phyloP scores from a whole-genome alignment of 202 grass and related monocot genomes.

The Cymbopogon flexuosus region DNA sequence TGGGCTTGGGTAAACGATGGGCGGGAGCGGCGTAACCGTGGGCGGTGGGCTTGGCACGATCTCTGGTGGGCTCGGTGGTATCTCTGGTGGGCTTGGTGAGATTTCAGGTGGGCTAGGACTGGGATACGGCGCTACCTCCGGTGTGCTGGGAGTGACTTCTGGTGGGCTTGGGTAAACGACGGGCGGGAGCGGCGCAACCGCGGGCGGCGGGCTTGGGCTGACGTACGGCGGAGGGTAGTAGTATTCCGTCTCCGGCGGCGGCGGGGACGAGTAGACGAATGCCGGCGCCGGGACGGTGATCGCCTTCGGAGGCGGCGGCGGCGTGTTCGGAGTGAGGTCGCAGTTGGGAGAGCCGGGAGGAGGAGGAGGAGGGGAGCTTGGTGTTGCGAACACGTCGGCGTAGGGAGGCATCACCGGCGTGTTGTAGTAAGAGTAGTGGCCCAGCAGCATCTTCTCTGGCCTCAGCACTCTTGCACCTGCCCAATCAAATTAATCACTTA shows the following conservation, averaged over 20 bases:
- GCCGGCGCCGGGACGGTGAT: constrained; percentile 4
- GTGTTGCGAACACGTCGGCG: constrained; percentile 25
- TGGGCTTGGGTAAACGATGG: constrained; percentile 21
- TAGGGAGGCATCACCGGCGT: constrained; percentile 48
- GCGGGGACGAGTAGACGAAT: constrained; percentile 26
- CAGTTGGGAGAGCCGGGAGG: constrained; percentile 34
- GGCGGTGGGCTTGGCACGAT: neutral
- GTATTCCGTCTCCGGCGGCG: neutral
- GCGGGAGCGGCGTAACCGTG: neutral
- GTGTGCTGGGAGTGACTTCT: constrained; percentile 15
- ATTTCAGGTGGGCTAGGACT: constrained; percentile 25
- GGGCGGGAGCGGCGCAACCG: neutral
- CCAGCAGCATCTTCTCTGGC: constrained; percentile 5
- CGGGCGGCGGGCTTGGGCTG: neutral
- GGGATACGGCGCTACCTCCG: neutral
- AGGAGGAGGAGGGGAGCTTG: neutral
- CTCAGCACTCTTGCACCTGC: constrained; percentile 31
- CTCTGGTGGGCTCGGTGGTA: neutral
- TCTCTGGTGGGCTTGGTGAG: constrained; percentile 20
- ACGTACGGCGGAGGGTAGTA: constrained; percentile 37
- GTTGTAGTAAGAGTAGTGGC: constrained; percentile 35
- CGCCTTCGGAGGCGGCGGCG: constrained; percentile 7
- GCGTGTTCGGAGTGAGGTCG: constrained; percentile 22
- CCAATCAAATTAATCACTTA: neutral
- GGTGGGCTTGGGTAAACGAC: constrained; percentile 34